A percentile compares a stretch with the other conserved stretches of the same genome.
These are phyloP conservation scores for Backusella liffmaniae DNA, from an alignment of 192 early-diverging fungal genomes.

Conservation along the genomic window DNA sequence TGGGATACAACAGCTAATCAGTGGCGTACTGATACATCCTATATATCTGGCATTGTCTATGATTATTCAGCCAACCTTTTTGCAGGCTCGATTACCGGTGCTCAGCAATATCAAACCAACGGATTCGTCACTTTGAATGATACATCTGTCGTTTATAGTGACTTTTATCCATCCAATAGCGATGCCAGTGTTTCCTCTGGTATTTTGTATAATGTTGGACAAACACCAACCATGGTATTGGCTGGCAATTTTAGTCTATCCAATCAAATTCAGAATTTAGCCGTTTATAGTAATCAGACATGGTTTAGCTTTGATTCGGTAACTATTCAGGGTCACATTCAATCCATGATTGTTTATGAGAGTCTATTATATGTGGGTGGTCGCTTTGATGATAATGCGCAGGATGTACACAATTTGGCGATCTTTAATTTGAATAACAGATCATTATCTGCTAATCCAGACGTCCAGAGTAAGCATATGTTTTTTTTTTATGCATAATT, in stretches of 20 bases:
- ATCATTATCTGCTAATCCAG: not conserved
- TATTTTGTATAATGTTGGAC: slow-evolving; percentile 1
- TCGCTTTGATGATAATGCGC: slow-evolving; percentile 29
- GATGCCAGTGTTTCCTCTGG: not conserved
- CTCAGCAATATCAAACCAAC: slow-evolving; percentile 12
- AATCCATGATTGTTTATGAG: slow-evolving; percentile 45
- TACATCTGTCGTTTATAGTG: not conserved
- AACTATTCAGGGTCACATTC: slow-evolving; percentile 47
- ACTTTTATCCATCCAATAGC: not conserved
- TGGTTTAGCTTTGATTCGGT: slow-evolving; percentile 41
- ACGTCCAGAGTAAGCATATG: not conserved
- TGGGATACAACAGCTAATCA: slow-evolving; percentile 3
- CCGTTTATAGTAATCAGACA: slow-evolving; percentile 43
- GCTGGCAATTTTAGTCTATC: slow-evolving; percentile 54
- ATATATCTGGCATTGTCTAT: slow-evolving; percentile 20
- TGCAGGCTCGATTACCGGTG: slow-evolving; percentile 7
- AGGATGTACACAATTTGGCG: slow-evolving; percentile 25
- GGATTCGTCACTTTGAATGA: slow-evolving; percentile 14
- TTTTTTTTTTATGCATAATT: not conserved
- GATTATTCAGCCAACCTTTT: not conserved
- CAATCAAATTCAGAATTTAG: slow-evolving; percentile 43
- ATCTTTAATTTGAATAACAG: slow-evolving; percentile 52
- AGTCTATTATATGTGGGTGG: slow-evolving; percentile 60
- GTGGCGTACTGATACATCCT: not conserved
- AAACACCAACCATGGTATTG: slow-evolving; percentile 36